Percentiles rank a stretch among this genome's conserved stretches.
Evolutionary conservation across 306 rosid genomes (phyloP).

Genomic region (Erythrophleum fordii): DNA sequence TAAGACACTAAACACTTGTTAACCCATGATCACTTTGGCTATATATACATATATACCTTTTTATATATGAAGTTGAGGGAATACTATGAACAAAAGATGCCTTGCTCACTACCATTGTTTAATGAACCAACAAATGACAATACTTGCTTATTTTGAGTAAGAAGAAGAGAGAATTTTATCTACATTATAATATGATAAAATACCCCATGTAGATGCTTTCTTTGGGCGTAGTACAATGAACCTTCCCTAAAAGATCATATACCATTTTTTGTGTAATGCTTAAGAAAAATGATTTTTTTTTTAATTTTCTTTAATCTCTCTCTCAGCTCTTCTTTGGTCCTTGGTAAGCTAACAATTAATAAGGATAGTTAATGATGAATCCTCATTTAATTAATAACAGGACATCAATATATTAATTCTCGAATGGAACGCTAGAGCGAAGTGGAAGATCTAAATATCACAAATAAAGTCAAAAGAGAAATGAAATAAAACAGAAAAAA

Average conservation of each 20-base stretch:
- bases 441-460: not conserved
- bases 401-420: not conserved
- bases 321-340: conserved; percentile 8
- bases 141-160: conserved; percentile 32
- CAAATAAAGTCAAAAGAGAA: not conserved
- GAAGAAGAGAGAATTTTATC: conserved; percentile 2
- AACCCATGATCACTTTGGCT: conserved; percentile 17
- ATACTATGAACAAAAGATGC: conserved; percentile 36
- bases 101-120: conserved; percentile 34
- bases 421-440: not conserved
- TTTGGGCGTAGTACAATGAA: conserved; percentile 52
- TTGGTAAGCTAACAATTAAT: conserved; percentile 16
- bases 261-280: conserved; percentile 36
- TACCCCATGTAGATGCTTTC: conserved; percentile 50
- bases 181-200: conserved; percentile 36
- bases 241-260: conserved; percentile 44
- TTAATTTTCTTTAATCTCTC: not conserved
- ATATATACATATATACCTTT: not conserved
- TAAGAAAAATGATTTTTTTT: conserved; percentile 1
- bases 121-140: conserved; percentile 27
- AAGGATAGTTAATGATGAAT: conserved; percentile 22
- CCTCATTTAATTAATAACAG: conserved; percentile 23
- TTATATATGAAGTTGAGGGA: not conserved
- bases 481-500: not conserved
- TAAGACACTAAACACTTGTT: conserved; percentile 8